Evolutionary conservation across 345 rosid genomes (phyloP).

Genomic region (Salix brachista): DNA sequence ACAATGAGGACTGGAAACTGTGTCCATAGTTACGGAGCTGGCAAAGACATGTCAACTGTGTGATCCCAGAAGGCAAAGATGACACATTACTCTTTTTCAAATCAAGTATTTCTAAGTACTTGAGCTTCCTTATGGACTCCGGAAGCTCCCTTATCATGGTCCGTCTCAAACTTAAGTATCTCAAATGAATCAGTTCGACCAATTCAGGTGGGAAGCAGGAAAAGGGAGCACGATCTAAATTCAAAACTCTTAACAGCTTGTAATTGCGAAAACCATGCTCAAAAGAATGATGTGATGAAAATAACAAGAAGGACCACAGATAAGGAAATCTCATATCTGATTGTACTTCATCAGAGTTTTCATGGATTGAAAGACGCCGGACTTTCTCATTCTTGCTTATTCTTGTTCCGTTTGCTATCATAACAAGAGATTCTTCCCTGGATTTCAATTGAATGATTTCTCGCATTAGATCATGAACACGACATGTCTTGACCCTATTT

Average conservation of each 20-base stretch:
- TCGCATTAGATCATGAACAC: constrained; percentile 10
- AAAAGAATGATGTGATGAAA: neutral
- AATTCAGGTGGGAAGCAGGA: neutral
- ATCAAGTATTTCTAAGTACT: constrained; percentile 10
- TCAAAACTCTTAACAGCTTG: neutral
- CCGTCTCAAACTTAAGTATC: constrained; percentile 4
- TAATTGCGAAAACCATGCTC: neutral
- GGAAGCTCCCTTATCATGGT: constrained; percentile 4
- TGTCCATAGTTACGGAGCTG: neutral
- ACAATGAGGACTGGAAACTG: neutral
- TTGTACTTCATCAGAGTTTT: neutral
- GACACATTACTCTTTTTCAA: constrained; percentile 1
- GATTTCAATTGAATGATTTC: constrained; percentile 5
- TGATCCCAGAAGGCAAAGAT: constrained; percentile 3
- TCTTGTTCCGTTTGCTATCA: neutral
- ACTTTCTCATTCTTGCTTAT: neutral
- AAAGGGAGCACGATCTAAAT: neutral
- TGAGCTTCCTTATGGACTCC: constrained; percentile 7
- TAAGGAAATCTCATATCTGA: neutral
- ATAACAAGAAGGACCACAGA: neutral
- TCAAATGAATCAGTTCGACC: constrained; percentile 1
- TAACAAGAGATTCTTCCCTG: constrained; percentile 1
- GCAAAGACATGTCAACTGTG: neutral
- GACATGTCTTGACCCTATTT: neutral
- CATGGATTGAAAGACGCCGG: neutral